These are phyloP conservation scores for Botryobasidium botryosum DNA, from an alignment of 768 basidiomycete species.

Conservation along the genomic window DNA sequence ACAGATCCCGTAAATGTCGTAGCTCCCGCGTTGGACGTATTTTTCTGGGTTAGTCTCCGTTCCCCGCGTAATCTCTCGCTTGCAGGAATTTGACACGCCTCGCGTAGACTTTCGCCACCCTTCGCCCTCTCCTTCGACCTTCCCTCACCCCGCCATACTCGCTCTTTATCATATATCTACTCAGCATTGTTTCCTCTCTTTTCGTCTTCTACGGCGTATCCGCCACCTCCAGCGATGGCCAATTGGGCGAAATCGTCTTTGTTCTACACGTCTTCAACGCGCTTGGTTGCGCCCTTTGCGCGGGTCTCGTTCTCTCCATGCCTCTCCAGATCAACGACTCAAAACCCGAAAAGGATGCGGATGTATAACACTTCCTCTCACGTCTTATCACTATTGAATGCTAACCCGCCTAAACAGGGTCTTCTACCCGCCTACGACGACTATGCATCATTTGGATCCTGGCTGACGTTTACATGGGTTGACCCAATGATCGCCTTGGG, in stretches of 20 bases:
- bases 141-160: background rate
- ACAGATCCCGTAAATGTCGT: too few species aligned
- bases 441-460: conserved; percentile 8
- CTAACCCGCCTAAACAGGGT: too few species aligned
- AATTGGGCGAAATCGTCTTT: background rate
- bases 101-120: background rate
- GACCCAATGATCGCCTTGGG: conserved; percentile 5
- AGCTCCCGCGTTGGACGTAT: too few species aligned
- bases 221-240: background rate
- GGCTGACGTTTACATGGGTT: conserved; percentile 12
- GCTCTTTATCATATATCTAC: background rate
- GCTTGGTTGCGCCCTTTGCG: background rate
- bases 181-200: background rate
- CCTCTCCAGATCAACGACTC: conserved; percentile 1
- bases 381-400: too few species aligned
- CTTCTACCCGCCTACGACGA: conserved; percentile 10
- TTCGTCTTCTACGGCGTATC: background rate
- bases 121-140: background rate
- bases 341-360: background rate
- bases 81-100: too few species aligned
- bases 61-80: too few species aligned
- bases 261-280: conserved; percentile 2
- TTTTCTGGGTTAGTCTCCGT: too few species aligned
- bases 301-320: background rate
- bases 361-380: too few species aligned